Base-by-base conservation (phyloP, 345 rosid genomes). In the Linum lewisii region DNA sequence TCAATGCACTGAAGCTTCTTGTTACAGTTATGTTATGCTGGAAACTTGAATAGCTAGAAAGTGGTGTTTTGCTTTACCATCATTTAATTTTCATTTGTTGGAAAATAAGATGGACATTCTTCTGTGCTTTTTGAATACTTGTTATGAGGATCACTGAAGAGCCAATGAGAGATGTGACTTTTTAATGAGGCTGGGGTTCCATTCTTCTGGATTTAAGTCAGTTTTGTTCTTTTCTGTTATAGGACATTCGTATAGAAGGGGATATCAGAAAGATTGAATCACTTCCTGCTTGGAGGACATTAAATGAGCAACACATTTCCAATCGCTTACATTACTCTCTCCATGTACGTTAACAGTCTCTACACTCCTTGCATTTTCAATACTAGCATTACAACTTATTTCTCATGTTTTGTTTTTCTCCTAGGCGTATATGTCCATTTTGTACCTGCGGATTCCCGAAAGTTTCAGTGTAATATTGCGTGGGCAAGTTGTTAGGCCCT, bases 241-340 rank as follows among this genome's bases (percentile, higher is more conserved):
- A 89, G 99, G 97, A 89, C 78, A 87, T 93, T 74, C 83, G 75
- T 68, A 76, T 93, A 68, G 67, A 66, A 67, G 97, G 91, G 54
- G 93, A 75, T 63, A 69, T 69, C 6, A 83, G 58, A 69, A 77
- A 77, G 52, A 66, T 76, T 3, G 69, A 65, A 10, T 29, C 82
- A 45, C 0, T 4, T 24, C 69, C 78, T 70, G 77, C 74, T 50
- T 79, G 78, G 78, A 82, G 66, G 73, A 47, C 58, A 26, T 38
- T 68, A 59, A 87, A 85, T 66, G 89, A 86, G 73, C 76, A 82
- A 57, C 91, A 85, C 73, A 77, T 87, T 60, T 86, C 91, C 45
- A 82, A 76, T 63, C 82, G 77, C 51, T 75, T 75, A 21, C 76
- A 74, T 50, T 73, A 81, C 77, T 93, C 97, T 53, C 90, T 93